Base-by-base conservation (phyloP, 2,329 filamentous ascomycete genomes). In the Talaromyces rugulosus region DNA sequence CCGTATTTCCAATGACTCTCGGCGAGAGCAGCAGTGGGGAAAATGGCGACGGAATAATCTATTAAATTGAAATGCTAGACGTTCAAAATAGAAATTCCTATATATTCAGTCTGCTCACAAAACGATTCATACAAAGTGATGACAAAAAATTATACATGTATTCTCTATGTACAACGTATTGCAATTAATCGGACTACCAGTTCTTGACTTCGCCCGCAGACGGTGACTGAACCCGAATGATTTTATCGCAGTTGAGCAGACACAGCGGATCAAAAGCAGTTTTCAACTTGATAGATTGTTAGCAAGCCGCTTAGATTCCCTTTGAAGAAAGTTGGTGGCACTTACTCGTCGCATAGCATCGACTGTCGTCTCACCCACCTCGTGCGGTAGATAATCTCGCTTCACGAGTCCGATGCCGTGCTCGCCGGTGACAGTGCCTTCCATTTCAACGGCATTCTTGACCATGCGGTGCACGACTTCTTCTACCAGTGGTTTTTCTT, bases 341-440 rank as follows among this genome's bases (percentile, higher is more conserved):
- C 81, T 77, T 73, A 85, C 82, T 74, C 82, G 83, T 67, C 86
- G 80, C 87, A 89, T 89, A 42, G 85, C 75, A 74, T 87, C 84
- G 30, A 89, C 84, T 1, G 86, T 85, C 23, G 76, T 74, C 63
- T 82, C 75, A 0, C 87, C 86, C 57, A 89, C 70, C 70, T 90
- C 87, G 70, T 89, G 84, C 53, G 80, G 75, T 23, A 87, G 73
- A 69, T 87, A 87, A 67, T 89, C 88, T 62, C 88, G 81, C 74
- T 90, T 90, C 40, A 89, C 85, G 8, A 90, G 77, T 1, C 88
- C 88, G 56, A 90, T 86, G 23, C 87, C 88, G 71, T 90, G 88
- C 71, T 90, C 88, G 28, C 88, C 88, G 9, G 88, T 89, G 1
- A 89, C 87, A 0, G 88, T 91, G 30, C 88, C 88, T 68, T 90